Base-by-base conservation (phyloP, 768 basidiomycete species). In the Xanthoconium purpureum region DNA sequence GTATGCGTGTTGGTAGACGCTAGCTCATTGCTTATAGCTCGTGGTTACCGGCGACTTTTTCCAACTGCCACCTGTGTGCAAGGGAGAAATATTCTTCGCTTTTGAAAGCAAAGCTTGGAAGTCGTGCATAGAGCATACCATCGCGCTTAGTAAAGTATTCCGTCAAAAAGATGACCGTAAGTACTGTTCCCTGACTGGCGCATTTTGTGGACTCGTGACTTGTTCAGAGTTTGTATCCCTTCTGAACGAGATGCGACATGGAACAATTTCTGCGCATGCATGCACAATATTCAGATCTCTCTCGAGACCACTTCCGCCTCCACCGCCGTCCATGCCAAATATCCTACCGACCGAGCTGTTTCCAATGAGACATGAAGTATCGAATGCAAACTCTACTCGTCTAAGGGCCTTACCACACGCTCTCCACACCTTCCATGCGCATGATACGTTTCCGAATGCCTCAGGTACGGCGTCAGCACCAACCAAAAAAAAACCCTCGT, bases 211-310 rank as follows among this genome's bases (percentile, higher is more conserved):
- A 39, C 47, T 53, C 13, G 3, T 28, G n/a, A 30, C 18, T 29
- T 20, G 18, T 35, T 24, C 60, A 88, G 87, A 75, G 30, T 88
- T 91, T 62, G 79, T 90, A 57, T 78, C 83, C 50, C 81, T 89
- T 68, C 71, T 92, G n/a, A 91, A 91, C 66, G 82, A 88, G 67
- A 82, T 89, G 73, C 81, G 89, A 29, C 81, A 79, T 45, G 89
- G 89, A 0, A 68, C 64, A 5, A 76, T 88, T 29, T 78, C 80
- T 0, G 58, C 69, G 0, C 66, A 72, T 1, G 81, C 83, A 1
- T 78, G 80, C 35, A 55, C 54, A 15, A 75, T 72, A 29, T 87
- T 88, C 73, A 72, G 72, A 33, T 64, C 70, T 5, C 76, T 88
- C 7, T 71, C 76, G 0, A 72, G 62, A 32, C 62, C 48, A 56